These are phyloP conservation scores for Arthrobotrys pseudoclavata DNA, from an alignment of 2,329 filamentous ascomycete species.

Conservation along the genomic window DNA sequence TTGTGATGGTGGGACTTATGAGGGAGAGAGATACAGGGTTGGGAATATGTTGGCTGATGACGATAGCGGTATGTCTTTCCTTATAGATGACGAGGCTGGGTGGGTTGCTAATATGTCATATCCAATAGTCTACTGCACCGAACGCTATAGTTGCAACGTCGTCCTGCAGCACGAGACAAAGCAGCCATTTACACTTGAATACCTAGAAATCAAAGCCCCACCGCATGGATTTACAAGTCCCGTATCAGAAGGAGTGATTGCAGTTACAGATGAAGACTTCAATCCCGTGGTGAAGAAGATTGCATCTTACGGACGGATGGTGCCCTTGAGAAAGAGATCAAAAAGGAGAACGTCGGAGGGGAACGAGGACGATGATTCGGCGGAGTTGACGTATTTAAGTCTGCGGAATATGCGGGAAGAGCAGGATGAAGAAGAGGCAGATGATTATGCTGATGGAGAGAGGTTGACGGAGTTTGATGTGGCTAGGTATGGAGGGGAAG, in stretches of 20 bases:
- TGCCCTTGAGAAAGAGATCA: constrained; percentile 38
- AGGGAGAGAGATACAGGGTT: constrained; percentile 38
- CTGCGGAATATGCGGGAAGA: background rate
- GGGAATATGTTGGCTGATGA: constrained; percentile 51
- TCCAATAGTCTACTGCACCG: constrained; percentile 52
- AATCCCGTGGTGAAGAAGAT: constrained; percentile 43
- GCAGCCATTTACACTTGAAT: constrained; percentile 53
- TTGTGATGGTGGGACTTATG: constrained; percentile 56
- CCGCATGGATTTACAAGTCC: constrained; percentile 52
- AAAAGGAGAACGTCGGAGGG: constrained; percentile 6
- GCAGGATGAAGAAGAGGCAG: constrained; percentile 33
- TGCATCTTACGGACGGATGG: constrained; percentile 39
- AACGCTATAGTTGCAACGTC: constrained; percentile 54
- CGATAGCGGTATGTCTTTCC: constrained; percentile 39
- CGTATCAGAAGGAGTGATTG: constrained; percentile 51
- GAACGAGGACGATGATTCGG: constrained; percentile 3
- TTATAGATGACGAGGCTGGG: background rate
- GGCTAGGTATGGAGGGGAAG: constrained; percentile 36
- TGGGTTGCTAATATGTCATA: background rate
- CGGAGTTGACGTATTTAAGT: constrained; percentile 11
- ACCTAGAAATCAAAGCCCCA: constrained; percentile 55
- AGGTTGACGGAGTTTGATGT: constrained; percentile 56
- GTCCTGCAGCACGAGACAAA: constrained; percentile 56
- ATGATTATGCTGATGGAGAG: constrained; percentile 42
- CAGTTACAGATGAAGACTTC: constrained; percentile 50